A percentile compares a stretch with the other conserved stretches of the same genome.
phyloP scores from a whole-genome alignment of 73 alveolate species.

The Uronychia binucleata region DNA sequence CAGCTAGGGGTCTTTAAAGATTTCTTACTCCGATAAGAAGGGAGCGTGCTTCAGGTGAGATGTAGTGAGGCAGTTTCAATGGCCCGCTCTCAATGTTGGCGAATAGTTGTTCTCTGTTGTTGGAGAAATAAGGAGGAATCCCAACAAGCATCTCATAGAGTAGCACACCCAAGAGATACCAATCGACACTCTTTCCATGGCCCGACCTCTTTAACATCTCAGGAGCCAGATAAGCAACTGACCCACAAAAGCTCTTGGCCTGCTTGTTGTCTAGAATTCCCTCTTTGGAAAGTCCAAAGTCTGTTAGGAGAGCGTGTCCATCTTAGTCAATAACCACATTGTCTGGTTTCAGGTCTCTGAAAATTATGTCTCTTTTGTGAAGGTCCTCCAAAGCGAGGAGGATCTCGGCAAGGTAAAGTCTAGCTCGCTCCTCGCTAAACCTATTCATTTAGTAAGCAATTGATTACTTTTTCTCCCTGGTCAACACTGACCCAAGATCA shows the following conservation, averaged over 20 bases:
- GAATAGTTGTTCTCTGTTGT: conserved; percentile 88
- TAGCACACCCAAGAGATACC: conserved; percentile 92
- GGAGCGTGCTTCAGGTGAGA: conserved; percentile 61
- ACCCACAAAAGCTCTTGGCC: conserved; percentile 95
- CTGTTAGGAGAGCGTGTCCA: conserved; percentile 97
- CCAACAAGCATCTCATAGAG: conserved; percentile 98
- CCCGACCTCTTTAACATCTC: conserved; percentile 91
- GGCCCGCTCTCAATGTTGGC: conserved; percentile 80
- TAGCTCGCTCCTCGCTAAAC: conserved; percentile 80
- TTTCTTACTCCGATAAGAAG: conserved; percentile 18
- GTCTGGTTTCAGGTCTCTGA: conserved; percentile 89
- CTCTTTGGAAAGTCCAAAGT: conserved; percentile 93
- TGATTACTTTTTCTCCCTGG: conserved; percentile 67
- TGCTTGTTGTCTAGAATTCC: conserved; percentile 69
- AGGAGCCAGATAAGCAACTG: conserved; percentile 97
- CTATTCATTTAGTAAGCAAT: conserved; percentile 46
- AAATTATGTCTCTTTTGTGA: conserved; percentile 88
- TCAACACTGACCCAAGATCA: conserved; percentile 66
- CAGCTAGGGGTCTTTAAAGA: conserved; percentile 28
- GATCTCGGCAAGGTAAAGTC: conserved; percentile 81
- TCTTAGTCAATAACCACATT: conserved; percentile 89
- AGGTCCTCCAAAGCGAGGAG: conserved; percentile 84
- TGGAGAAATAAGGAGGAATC: conserved; percentile 95
- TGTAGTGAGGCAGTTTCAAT: conserved; percentile 70
- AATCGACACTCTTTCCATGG: conserved; percentile 93